Percentiles rank a stretch among this genome's conserved stretches.
Evolutionary conservation across 179 eudicot species (phyloP).

Genomic region (Carnegiea gigantea): DNA sequence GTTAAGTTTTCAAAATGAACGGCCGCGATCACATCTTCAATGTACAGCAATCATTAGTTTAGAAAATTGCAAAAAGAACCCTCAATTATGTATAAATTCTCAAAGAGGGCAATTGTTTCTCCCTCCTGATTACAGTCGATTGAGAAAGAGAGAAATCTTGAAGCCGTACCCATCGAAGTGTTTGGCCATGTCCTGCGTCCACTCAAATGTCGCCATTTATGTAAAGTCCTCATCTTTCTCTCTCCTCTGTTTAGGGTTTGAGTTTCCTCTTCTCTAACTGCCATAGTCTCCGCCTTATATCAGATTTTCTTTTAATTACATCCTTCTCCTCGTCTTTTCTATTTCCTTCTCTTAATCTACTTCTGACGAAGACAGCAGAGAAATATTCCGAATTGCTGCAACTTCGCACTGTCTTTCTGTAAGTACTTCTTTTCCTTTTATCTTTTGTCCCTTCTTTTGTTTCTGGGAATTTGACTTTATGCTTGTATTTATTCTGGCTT

Average conservation of each 20-base stretch:
- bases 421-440: not conserved
- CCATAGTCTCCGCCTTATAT: not conserved
- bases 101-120: not conserved
- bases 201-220: constrained; percentile 29
- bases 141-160: constrained; percentile 13
- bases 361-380: not conserved
- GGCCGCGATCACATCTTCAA: not conserved
- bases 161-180: constrained; percentile 12
- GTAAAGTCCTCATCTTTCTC: constrained; percentile 14
- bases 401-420: not conserved
- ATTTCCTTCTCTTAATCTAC: not conserved
- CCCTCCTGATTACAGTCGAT: too few relatives aligned
- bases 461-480: not conserved
- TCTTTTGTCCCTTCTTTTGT: not conserved
- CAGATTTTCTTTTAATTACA: not conserved
- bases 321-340: not conserved
- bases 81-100: constrained; percentile 15
- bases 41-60: constrained; percentile 8
- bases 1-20: not conserved
- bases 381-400: not conserved
- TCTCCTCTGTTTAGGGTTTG: constrained; percentile 23
- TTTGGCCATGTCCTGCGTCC: constrained; percentile 27
- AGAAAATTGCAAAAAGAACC: constrained; percentile 16
- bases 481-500: constrained; percentile 8
- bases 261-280: not conserved